phyloP scores from a whole-genome alignment of 1,284 basidiomycete genomes.

The Cryptococcus maquisensis region DNA sequence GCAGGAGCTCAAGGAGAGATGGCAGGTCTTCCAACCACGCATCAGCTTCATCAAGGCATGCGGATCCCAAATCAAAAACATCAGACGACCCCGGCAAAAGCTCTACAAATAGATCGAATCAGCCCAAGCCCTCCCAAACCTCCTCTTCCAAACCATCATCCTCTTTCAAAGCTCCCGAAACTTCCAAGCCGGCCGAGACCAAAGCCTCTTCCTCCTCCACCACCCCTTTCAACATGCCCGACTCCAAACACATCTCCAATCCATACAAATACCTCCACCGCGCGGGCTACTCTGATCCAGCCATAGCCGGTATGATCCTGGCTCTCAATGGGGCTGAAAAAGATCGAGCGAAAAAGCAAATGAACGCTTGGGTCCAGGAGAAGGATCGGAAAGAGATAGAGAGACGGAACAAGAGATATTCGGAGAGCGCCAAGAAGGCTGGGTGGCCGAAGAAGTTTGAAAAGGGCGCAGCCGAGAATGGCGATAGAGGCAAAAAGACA shows the following conservation, averaged over 20 bases:
- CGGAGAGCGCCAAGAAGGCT: constrained; percentile 1
- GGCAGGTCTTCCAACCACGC: too few species aligned
- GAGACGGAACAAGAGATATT: constrained; percentile 8
- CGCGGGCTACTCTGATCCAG: constrained; percentile 9
- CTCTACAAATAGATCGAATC: background rate
- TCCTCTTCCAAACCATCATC: background rate
- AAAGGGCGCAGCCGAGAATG: background rate
- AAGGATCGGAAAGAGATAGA: constrained; percentile 9
- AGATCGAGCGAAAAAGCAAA: constrained; percentile 6
- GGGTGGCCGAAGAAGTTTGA: constrained; percentile 1
- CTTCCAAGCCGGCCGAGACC: background rate
- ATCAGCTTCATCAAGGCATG: too few species aligned
- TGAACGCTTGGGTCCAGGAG: constrained; percentile 11
- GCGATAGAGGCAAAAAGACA: background rate
- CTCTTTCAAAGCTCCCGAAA: background rate
- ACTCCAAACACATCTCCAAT: constrained; percentile 1
- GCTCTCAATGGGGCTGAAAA: constrained; percentile 4
- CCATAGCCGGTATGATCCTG: constrained; percentile 16
- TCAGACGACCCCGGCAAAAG: background rate
- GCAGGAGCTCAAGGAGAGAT: background rate
- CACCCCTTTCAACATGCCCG: constrained; percentile 6
- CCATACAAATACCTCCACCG: constrained; percentile 9
- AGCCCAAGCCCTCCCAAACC: background rate
- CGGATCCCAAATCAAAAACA: background rate
- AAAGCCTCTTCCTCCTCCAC: background rate